Percentiles rank a stretch among this genome's conserved stretches.
phyloP scores from a whole-genome alignment of 2,329 filamentous ascomycete species.

The Aspergillus tamarii region DNA sequence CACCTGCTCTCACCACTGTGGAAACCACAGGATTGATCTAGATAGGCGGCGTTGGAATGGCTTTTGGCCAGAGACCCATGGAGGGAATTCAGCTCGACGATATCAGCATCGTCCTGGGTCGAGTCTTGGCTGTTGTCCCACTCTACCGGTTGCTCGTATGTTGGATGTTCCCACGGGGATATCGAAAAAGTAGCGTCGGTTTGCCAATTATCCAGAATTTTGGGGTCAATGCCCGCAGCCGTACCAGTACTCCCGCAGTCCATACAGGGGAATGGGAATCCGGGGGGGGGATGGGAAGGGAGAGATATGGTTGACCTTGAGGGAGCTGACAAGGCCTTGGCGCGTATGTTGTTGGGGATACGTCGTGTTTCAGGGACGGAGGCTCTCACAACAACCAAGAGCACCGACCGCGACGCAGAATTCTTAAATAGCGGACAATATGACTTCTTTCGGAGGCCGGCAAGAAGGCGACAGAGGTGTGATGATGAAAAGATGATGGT shows the following conservation, averaged over 20 bases:
- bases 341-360: constrained; percentile 8
- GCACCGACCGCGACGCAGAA: background rate
- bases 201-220: constrained; percentile 46
- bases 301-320: constrained; percentile 14
- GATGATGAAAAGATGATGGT: constrained; percentile 14
- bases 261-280: constrained; percentile 34
- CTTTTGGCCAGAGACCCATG: constrained; percentile 32
- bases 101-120: constrained; percentile 40
- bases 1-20: constrained; percentile 33
- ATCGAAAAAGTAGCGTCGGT: constrained; percentile 39
- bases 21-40: constrained; percentile 30
- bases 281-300: constrained; percentile 9
- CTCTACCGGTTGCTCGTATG: constrained; percentile 41
- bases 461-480: constrained; percentile 3
- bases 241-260: constrained; percentile 41
- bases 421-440: background rate
- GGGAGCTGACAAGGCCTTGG: constrained; percentile 19
- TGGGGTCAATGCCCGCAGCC: constrained; percentile 47
- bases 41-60: constrained; percentile 23
- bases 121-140: constrained; percentile 46
- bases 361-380: background rate
- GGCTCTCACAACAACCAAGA: constrained; percentile 4
- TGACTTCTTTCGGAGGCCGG: background rate
- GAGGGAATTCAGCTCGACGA: constrained; percentile 37
- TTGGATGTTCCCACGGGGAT: constrained; percentile 40